Conservation (phyloP, 306 rosid species). For the Alnus rubra region DNA sequence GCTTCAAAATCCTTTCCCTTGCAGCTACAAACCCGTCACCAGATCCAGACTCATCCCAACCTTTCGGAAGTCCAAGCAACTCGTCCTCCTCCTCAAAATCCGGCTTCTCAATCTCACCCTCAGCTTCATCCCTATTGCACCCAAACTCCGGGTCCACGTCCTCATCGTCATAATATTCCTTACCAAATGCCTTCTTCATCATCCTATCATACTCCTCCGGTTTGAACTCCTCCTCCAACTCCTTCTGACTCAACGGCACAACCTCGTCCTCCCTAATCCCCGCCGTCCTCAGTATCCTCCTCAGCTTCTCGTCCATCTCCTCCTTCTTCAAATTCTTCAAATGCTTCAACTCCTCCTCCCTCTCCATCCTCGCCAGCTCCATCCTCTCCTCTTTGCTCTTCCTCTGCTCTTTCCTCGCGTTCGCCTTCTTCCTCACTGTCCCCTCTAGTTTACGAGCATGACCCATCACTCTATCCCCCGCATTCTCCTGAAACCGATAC, state of each 20-base stretch:
- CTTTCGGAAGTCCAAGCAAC: slow-evolving; percentile 77
- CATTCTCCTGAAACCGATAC: slow-evolving; percentile 76
- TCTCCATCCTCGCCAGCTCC: slow-evolving; percentile 73
- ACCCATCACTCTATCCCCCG: slow-evolving; percentile 71
- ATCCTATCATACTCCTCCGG: slow-evolving; percentile 82
- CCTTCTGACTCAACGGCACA: slow-evolving; percentile 49
- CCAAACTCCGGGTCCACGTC: slow-evolving; percentile 60
- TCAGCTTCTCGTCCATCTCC: slow-evolving; percentile 72
- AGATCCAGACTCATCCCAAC: slow-evolving; percentile 58
- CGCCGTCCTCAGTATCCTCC: slow-evolving; percentile 65
- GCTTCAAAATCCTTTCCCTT: slow-evolving; percentile 55
- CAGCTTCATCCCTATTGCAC: slow-evolving; percentile 45
- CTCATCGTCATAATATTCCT: slow-evolving; percentile 62
- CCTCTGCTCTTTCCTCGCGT: slow-evolving; percentile 80
- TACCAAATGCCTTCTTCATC: slow-evolving; percentile 77
- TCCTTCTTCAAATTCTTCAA: slow-evolving; percentile 89
- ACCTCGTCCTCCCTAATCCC: slow-evolving; percentile 67
- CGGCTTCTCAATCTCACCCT: slow-evolving; percentile 65
- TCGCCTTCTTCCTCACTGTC: slow-evolving; percentile 80
- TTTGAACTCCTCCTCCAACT: slow-evolving; percentile 81
- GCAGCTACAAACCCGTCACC: slow-evolving; percentile 70
- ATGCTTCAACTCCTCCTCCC: slow-evolving; percentile 90
- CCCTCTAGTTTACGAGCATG: slow-evolving; percentile 73
- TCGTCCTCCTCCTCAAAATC: slow-evolving; percentile 86
- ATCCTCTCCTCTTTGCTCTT: slow-evolving; percentile 86